A percentile compares a stretch with the other conserved stretches of the same genome.
Conservation (phyloP, 176 grass and related monocot genomes). For the Phoenix roebelenii region DNA sequence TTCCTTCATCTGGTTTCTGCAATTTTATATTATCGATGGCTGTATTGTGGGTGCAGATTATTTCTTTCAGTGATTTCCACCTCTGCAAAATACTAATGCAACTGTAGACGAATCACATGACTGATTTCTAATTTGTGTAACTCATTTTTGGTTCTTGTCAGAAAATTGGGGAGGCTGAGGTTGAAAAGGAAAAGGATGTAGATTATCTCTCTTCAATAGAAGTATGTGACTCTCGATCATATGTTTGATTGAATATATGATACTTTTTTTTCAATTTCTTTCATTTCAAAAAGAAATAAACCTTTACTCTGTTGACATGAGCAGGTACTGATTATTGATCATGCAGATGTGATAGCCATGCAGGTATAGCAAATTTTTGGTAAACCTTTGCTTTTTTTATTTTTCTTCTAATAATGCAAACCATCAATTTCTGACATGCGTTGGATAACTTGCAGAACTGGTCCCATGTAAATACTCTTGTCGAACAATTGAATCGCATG, state of each 20-base stretch:
- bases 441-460: slow-evolving; percentile 57
- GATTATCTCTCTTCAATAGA: slow-evolving; percentile 97
- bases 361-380: slow-evolving; percentile 46
- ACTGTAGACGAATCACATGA: too few species aligned
- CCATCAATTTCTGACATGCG: slow-evolving; percentile 18
- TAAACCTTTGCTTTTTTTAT: slow-evolving; percentile 1
- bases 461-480: slow-evolving; percentile 64
- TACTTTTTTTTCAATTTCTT: slow-evolving; percentile 5
- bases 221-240: slow-evolving; percentile 34
- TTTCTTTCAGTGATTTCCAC: too few species aligned
- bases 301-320: slow-evolving; percentile 10
- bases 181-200: slow-evolving; percentile 70
- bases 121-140: too few species aligned
- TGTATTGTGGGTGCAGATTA: too few species aligned
- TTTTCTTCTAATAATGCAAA: slow-evolving; percentile 22
- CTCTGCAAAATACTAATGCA: too few species aligned
- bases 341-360: slow-evolving; percentile 86
- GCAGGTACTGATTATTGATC: slow-evolving; percentile 80
- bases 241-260: slow-evolving; percentile 1
- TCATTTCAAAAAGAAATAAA: slow-evolving; percentile 5
- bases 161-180: slow-evolving; percentile 74
- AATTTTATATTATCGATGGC: too few species aligned
- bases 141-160: slow-evolving; percentile 19
- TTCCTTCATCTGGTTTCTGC: too few species aligned
- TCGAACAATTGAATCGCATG: slow-evolving; percentile 74